Conservation (phyloP, 208 protist species). For the Crithidia sp. region DNA sequence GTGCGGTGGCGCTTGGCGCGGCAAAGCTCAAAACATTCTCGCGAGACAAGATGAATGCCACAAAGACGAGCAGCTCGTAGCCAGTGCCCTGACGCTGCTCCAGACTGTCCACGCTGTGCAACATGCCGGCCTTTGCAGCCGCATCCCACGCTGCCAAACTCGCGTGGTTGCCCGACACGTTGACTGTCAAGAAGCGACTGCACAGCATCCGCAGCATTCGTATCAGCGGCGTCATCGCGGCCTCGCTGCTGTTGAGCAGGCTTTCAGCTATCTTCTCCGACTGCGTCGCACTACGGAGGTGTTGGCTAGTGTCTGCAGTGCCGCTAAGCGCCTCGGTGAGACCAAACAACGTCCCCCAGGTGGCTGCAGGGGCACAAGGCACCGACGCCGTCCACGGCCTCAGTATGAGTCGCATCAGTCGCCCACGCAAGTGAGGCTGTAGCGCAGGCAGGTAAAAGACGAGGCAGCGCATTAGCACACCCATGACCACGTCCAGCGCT, state of each 20-base stretch:
- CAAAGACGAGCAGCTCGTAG: conserved; percentile 57
- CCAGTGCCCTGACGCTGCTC: conserved; percentile 41
- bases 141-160: conserved; percentile 27
- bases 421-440: neutral
- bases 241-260: neutral
- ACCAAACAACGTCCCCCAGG: conserved; percentile 5
- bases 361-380: neutral
- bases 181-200: conserved; percentile 22
- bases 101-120: conserved; percentile 42
- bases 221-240: conserved; percentile 3
- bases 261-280: neutral
- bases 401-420: conserved; percentile 1
- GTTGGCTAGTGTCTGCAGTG: too few relatives aligned
- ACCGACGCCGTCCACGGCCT: conserved; percentile 8
- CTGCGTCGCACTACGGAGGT: neutral
- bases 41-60: conserved; percentile 2
- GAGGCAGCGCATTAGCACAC: conserved; percentile 23
- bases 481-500: conserved; percentile 18
- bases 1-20: too few relatives aligned
- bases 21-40: too few relatives aligned
- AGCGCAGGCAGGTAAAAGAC: conserved; percentile 31
- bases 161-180: neutral
- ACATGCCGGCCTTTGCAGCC: neutral
- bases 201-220: conserved; percentile 55
- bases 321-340: neutral